Evolutionary conservation across 2,329 filamentous ascomycete species (phyloP).

Genomic region (Scedosporium dehoogii): DNA sequence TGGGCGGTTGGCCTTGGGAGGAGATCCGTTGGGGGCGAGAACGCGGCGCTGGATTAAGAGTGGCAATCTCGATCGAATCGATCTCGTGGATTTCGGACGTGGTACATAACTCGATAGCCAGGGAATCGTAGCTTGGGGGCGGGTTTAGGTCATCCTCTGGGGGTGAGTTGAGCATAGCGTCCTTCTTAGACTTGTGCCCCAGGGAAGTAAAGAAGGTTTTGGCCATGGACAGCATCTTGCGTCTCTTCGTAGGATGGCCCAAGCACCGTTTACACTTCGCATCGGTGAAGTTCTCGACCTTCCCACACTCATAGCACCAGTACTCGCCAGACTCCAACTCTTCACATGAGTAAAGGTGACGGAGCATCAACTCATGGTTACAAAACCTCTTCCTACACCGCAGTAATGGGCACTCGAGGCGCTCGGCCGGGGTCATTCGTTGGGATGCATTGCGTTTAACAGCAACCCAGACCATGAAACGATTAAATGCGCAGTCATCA

Average conservation of each 20-base stretch:
- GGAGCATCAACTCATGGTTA: slow-evolving; percentile 44
- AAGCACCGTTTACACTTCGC: slow-evolving; percentile 37
- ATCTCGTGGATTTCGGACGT: slow-evolving; percentile 40
- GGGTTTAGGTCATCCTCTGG: slow-evolving; percentile 21
- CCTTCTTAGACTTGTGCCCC: slow-evolving; percentile 35
- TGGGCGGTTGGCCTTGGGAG: background rate
- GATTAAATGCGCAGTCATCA: slow-evolving; percentile 41
- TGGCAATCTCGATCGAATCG: slow-evolving; percentile 33
- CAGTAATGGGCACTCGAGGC: slow-evolving; percentile 40
- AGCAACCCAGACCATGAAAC: slow-evolving; percentile 48
- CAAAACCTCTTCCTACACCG: slow-evolving; percentile 38
- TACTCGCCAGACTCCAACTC: slow-evolving; percentile 42
- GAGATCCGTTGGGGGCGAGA: background rate
- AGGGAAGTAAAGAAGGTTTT: slow-evolving; percentile 44
- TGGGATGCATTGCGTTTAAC: slow-evolving; percentile 41
- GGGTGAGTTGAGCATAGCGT: slow-evolving; percentile 15
- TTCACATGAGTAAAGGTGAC: slow-evolving; percentile 38
- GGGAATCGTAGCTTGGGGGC: slow-evolving; percentile 37
- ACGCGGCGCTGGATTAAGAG: slow-evolving; percentile 5
- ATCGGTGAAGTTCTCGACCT: slow-evolving; percentile 40
- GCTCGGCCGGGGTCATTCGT: slow-evolving; percentile 36
- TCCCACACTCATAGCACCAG: slow-evolving; percentile 45
- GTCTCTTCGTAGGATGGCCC: slow-evolving; percentile 39
- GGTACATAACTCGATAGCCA: slow-evolving; percentile 34
- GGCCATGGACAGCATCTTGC: slow-evolving; percentile 41